phyloP scores from a whole-genome alignment of 2,329 filamentous ascomycete genomes.

The Trichoderma endophyticum region DNA sequence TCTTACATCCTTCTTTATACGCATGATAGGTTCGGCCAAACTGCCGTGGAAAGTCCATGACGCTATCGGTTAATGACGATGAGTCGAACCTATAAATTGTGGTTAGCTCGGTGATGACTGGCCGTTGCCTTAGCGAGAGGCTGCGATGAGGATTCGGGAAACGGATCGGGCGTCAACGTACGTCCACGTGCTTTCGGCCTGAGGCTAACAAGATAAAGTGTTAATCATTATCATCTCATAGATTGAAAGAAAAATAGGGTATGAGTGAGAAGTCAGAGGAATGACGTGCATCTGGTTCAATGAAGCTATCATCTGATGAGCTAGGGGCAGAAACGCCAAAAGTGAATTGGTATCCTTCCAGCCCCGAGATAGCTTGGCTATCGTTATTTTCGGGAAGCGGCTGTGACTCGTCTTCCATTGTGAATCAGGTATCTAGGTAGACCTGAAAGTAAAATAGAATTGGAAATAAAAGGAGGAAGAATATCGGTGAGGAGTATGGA shows the following conservation, averaged over 20 bases:
- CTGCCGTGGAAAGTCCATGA: constrained; percentile 41
- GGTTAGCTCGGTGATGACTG: constrained; percentile 16
- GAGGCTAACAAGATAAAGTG: background rate
- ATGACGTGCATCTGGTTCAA: constrained; percentile 34
- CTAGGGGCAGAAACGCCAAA: constrained; percentile 30
- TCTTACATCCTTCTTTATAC: constrained; percentile 44
- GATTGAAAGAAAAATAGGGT: background rate
- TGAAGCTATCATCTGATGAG: constrained; percentile 30
- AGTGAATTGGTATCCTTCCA: constrained; percentile 32
- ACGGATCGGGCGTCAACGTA: background rate
- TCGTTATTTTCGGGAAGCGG: background rate
- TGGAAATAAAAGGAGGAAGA: background rate
- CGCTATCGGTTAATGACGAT: constrained; percentile 40
- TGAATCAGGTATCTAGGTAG: background rate
- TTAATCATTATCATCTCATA: background rate
- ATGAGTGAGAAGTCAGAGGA: background rate
- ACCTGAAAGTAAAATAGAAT: background rate
- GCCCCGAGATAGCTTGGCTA: background rate
- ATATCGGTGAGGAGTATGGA: background rate
- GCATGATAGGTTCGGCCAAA: constrained; percentile 48
- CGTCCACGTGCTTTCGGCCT: background rate
- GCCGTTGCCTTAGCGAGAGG: background rate
- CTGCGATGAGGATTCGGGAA: background rate
- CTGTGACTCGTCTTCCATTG: constrained; percentile 3
- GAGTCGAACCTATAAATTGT: constrained; percentile 29